Evolutionary conservation across 2,329 filamentous ascomycete species (phyloP), one percentile per base, ranked within the genome.

Genomic region (Ascochyta clinopodiicola): DNA sequence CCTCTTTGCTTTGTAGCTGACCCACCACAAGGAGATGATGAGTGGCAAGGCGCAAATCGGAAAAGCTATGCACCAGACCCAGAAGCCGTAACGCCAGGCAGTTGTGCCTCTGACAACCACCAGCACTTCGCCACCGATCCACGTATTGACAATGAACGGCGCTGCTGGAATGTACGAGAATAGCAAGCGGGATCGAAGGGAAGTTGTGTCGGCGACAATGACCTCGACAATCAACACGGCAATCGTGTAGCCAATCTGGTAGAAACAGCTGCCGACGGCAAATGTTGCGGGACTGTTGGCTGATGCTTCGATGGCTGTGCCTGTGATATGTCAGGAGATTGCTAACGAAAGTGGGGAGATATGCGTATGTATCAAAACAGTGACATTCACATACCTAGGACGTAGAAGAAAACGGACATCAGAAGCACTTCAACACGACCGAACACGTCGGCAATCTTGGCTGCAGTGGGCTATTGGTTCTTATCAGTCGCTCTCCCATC

Each of bases 191-290:
- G 84, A 79, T 13, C 85, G 82, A 6, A 85, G 82, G 1, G 86
- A 88, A 2, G 86, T 87, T 24, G 86, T 79, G 61, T 89, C 87
- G 39, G 81, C 86, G 40, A 89, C 77, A 56, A 89, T 81, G 63
- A 89, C 84, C 70, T 89, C 85, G 21, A 88, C 79, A 1, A 89
- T 78, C 12, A 89, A 75, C 17, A 86, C 77, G 24, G 88, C 77
- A 62, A 80, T 80, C 10, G 86, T 88, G 67, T 86, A 88, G 44
- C 87, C 87, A n/a, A 88, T 78, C 49, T 69, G 55, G 13, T 62
- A 62, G 19, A 62, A 44, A 35, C 60, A 52, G 15, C 62, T 59
- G 19, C 64, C 86, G 4, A 80, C 84, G 17, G 80, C 78, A 55
- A 87, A 88, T 1, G 78, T 73, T 34, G 80, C 67, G 8, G 87